Evolutionary conservation across 148 eudicot genomes (phyloP).

Genomic region (Vaccinium darrowii): DNA sequence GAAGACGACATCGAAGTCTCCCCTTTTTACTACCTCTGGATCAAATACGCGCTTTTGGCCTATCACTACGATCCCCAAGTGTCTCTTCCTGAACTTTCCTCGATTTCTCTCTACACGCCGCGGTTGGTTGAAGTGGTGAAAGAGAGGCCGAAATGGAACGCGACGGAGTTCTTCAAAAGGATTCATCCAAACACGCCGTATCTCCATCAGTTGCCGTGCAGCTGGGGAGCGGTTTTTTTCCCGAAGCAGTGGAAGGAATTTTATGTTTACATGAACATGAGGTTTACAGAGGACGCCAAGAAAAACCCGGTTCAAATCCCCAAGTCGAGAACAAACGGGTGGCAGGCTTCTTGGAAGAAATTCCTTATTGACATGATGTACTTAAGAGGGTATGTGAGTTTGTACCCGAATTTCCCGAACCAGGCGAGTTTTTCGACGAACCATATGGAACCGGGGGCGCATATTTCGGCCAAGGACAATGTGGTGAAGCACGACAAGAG

Average conservation of each 20-base stretch:
- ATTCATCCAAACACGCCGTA: constrained; percentile 97
- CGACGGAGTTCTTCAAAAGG: constrained; percentile 66
- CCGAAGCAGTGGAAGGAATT: constrained; percentile 98
- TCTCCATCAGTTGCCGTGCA: constrained; percentile 87
- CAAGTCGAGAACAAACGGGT: constrained; percentile 84
- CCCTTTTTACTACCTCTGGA: constrained; percentile 90
- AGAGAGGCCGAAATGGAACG: constrained; percentile 90
- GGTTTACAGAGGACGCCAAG: constrained; percentile 90
- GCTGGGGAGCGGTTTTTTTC: constrained; percentile 97
- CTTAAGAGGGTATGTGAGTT: constrained; percentile 76
- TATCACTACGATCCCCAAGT: constrained; percentile 90
- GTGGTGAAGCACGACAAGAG: constrained; percentile 65
- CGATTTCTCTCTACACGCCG: constrained; percentile 91
- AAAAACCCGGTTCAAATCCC: constrained; percentile 92
- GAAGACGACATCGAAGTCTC: constrained; percentile 96
- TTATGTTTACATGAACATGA: constrained; percentile 98
- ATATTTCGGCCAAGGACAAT: constrained; percentile 83
- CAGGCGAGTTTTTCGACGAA: constrained; percentile 94
- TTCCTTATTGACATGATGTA: constrained; percentile 97
- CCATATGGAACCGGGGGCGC: constrained; percentile 98
- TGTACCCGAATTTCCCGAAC: constrained; percentile 85
- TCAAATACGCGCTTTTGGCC: constrained; percentile 74
- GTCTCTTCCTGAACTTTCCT: constrained; percentile 81
- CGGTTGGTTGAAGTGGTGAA: constrained; percentile 89
- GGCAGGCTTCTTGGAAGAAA: constrained; percentile 99